These are phyloP conservation scores for Kwoniella mangroviensis DNA, from an alignment of 768 basidiomycete genomes.

Conservation along the genomic window DNA sequence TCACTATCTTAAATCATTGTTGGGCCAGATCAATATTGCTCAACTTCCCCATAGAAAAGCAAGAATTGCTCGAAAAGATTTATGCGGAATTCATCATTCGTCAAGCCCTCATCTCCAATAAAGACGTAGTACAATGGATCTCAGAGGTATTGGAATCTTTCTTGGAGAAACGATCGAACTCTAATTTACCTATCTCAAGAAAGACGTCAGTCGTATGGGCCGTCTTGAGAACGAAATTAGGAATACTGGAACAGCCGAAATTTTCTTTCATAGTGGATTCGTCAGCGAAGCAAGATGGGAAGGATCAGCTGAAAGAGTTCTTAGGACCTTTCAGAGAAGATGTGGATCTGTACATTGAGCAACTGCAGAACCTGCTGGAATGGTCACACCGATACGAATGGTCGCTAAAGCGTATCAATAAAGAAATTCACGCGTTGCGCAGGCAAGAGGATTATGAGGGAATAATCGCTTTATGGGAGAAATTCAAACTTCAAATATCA, in stretches of 20 bases:
- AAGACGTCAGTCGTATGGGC: slow-evolving; percentile 20
- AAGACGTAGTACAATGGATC: neutral
- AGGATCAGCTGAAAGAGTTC: slow-evolving; percentile 2
- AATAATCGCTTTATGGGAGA: slow-evolving; percentile 13
- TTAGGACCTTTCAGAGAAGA: neutral
- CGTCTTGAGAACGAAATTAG: slow-evolving; percentile 12
- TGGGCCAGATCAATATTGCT: slow-evolving; percentile 10
- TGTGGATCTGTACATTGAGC: neutral
- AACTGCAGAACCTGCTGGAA: neutral
- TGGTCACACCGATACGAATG: neutral
- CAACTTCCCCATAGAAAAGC: neutral
- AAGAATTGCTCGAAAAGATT: neutral
- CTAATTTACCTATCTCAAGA: neutral
- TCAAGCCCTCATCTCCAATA: neutral
- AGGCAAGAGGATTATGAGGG: slow-evolving; percentile 13
- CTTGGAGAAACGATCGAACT: neutral
- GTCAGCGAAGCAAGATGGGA: neutral
- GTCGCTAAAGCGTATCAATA: neutral
- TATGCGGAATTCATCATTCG: slow-evolving; percentile 15
- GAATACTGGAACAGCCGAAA: neutral
- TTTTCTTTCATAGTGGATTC: neutral
- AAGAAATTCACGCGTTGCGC: slow-evolving; percentile 7
- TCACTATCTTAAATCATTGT: slow-evolving; percentile 16
- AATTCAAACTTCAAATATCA: neutral
- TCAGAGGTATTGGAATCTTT: slow-evolving; percentile 1